These are phyloP conservation scores for Kazachstania sp. DNA, from an alignment of 1,139 yeast genomes.

Conservation along the genomic window DNA sequence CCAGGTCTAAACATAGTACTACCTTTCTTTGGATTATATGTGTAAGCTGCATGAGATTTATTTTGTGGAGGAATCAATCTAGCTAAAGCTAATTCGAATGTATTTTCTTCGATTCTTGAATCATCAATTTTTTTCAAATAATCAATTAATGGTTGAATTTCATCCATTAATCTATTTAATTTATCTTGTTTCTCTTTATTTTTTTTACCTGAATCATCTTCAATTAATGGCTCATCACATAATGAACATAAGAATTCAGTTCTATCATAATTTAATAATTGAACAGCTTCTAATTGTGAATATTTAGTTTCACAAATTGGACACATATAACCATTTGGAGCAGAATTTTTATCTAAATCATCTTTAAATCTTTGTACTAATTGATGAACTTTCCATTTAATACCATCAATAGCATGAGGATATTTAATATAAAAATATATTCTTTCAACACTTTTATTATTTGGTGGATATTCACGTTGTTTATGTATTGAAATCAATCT, in stretches of 20 bases:
- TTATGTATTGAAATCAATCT: slow-evolving; percentile 56
- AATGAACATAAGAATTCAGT: slow-evolving; percentile 78
- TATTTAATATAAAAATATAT: slow-evolving; percentile 82
- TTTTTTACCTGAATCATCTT: slow-evolving; percentile 82
- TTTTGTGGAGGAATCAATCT: slow-evolving; percentile 80
- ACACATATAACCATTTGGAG: slow-evolving; percentile 91
- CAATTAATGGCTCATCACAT: slow-evolving; percentile 67
- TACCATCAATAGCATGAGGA: slow-evolving; percentile 90
- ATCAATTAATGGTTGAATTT: slow-evolving; percentile 80
- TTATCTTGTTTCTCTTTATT: slow-evolving; percentile 76
- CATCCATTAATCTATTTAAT: slow-evolving; percentile 76
- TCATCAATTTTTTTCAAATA: slow-evolving; percentile 82
- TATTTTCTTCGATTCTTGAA: slow-evolving; percentile 74
- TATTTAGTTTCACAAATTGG: slow-evolving; percentile 76
- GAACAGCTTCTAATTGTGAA: slow-evolving; percentile 79
- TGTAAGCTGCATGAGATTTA: slow-evolving; percentile 54
- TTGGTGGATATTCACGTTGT: slow-evolving; percentile 76
- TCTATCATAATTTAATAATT: slow-evolving; percentile 69
- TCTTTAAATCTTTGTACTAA: slow-evolving; percentile 71
- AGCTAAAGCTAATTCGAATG: slow-evolving; percentile 71
- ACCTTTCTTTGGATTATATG: slow-evolving; percentile 39
- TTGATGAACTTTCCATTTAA: slow-evolving; percentile 92
- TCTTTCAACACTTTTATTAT: slow-evolving; percentile 59
- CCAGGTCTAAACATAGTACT: slow-evolving; percentile 35
- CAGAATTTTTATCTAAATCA: slow-evolving; percentile 73